A percentile compares a stretch with the other conserved stretches of the same genome.
Conservation (phyloP, 2,329 filamentous ascomycete species). For the Furcasterigmium furcatum region DNA sequence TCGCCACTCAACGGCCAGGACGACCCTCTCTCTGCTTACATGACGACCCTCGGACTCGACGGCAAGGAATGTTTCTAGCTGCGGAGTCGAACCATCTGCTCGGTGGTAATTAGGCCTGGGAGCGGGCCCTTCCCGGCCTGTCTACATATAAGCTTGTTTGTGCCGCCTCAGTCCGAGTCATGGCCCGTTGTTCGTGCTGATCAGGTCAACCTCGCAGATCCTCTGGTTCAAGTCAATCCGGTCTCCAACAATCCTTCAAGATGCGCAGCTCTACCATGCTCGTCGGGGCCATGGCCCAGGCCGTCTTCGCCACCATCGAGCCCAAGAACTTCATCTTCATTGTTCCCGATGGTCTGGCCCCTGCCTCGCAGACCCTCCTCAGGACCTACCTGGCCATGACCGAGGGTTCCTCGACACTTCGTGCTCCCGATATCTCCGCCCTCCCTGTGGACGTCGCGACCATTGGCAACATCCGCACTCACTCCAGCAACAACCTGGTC, state of each 20-base stretch:
- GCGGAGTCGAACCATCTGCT: too few species aligned
- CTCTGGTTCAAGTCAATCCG: background rate
- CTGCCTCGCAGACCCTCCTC: constrained; percentile 8
- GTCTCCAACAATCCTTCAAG: background rate
- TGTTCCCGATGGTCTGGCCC: constrained; percentile 13
- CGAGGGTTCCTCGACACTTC: constrained; percentile 5
- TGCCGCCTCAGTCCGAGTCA: background rate
- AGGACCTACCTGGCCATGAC: constrained; percentile 7
- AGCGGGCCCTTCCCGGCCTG: too few species aligned
- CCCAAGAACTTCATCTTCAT: constrained; percentile 15
- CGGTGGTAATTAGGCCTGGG: too few species aligned
- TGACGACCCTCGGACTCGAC: too few species aligned
- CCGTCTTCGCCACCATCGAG: constrained; percentile 8
- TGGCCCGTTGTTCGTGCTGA: background rate
- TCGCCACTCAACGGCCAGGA: background rate
- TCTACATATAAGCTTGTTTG: background rate
- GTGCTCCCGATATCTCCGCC: constrained; percentile 2
- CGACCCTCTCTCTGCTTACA: background rate
- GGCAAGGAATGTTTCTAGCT: too few species aligned
- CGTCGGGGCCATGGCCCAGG: constrained; percentile 7
- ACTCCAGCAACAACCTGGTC: constrained; percentile 26
- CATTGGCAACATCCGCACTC: constrained; percentile 14
- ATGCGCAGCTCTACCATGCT: constrained; percentile 9
- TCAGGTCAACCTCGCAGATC: background rate
- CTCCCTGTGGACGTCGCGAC: constrained; percentile 2